Percentiles rank a stretch among this genome's conserved stretches.
phyloP scores from a whole-genome alignment of 208 protist species.

The Acanthamoeba divionensis region DNA sequence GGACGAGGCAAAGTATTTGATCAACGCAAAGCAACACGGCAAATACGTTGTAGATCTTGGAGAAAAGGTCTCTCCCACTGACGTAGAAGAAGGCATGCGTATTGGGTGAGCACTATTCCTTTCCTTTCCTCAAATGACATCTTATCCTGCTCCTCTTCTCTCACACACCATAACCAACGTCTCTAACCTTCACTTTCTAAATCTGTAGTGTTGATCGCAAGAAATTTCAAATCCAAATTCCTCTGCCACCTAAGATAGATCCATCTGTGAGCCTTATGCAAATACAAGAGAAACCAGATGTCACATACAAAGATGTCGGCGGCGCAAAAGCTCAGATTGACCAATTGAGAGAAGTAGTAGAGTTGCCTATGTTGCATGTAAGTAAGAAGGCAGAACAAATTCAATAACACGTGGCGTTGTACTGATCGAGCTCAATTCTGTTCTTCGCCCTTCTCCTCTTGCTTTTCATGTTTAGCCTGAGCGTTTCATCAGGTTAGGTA shows the following conservation, averaged over 20 bases:
- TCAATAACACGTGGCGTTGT: neutral
- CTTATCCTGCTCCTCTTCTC: neutral
- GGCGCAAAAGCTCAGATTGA: conserved; percentile 99
- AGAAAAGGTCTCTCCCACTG: conserved; percentile 96
- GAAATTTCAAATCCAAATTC: conserved; percentile 99
- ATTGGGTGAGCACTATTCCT: conserved; percentile 85
- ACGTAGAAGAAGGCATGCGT: conserved; percentile 99
- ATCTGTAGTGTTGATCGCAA: conserved; percentile 88
- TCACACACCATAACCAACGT: neutral
- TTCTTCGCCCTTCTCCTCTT: neutral
- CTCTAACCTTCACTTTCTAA: neutral
- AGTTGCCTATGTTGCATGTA: conserved; percentile 97
- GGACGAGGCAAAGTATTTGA: conserved; percentile 94
- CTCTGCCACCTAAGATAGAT: conserved; percentile 99
- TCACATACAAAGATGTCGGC: conserved; percentile 99
- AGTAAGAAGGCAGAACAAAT: conserved; percentile 39
- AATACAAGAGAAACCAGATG: conserved; percentile 96
- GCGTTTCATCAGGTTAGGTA: conserved; percentile 97
- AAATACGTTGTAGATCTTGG: conserved; percentile 99
- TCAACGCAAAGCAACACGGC: conserved; percentile 96
- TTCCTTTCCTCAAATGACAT: conserved; percentile 6
- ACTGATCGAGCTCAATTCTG: neutral
- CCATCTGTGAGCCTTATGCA: conserved; percentile 99
- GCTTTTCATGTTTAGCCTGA: conserved; percentile 85
- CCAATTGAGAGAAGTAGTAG: conserved; percentile 98